These are phyloP conservation scores for Monilinia fructicola DNA, from an alignment of 2,329 filamentous ascomycete genomes.

Conservation along the genomic window DNA sequence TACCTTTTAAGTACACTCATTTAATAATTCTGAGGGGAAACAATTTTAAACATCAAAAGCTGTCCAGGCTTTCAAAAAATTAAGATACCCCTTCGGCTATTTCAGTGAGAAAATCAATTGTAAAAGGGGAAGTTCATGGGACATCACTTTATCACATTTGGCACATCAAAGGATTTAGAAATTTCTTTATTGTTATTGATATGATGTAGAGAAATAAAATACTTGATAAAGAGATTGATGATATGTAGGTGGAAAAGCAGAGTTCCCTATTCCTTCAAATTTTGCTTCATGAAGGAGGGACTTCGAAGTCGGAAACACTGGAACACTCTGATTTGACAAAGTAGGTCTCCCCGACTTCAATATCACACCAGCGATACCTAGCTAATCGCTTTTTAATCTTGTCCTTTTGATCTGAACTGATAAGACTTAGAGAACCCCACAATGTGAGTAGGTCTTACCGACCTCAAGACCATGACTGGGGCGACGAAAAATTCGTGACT, in stretches of 20 bases:
- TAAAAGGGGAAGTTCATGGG: neutral
- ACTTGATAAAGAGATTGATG: too few relatives aligned
- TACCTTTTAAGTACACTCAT: neutral
- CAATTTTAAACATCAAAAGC: neutral
- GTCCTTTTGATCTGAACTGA: neutral
- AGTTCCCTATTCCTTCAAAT: neutral
- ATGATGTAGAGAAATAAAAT: neutral
- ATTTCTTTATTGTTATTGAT: neutral
- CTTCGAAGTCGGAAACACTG: neutral
- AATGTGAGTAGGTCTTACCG: neutral
- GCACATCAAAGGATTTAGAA: neutral
- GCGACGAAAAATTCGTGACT: neutral
- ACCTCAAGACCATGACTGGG: neutral
- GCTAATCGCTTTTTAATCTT: neutral
- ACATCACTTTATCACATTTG: conserved; percentile 1
- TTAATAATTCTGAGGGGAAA: neutral
- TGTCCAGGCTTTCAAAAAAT: neutral
- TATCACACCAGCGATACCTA: neutral
- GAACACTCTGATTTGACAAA: neutral
- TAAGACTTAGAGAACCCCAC: neutral
- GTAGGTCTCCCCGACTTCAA: neutral
- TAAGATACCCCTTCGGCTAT: neutral
- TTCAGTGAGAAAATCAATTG: neutral
- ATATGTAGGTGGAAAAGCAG: neutral
- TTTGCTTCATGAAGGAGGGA: neutral